phyloP scores from a whole-genome alignment of 495 filamentous ascomycete genomes.

The Tirmania nivea region DNA sequence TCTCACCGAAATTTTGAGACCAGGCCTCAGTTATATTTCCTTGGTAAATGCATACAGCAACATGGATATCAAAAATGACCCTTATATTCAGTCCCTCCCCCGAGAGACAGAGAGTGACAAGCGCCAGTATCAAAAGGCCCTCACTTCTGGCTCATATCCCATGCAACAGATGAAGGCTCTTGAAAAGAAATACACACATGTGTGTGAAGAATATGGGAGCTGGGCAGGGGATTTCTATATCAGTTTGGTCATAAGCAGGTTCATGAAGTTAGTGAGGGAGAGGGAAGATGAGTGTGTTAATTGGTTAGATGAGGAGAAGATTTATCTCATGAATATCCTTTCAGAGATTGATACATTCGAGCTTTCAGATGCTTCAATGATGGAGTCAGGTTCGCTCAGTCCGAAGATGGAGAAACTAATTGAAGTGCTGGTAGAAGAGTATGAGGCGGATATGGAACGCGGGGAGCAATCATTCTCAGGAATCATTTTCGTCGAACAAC shows the following conservation, averaged over 20 bases:
- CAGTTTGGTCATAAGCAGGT: conserved; percentile 29
- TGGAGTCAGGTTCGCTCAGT: conserved; percentile 6
- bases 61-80: conserved; percentile 47
- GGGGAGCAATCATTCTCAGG: conserved; percentile 32
- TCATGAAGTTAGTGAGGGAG: conserved; percentile 21
- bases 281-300: conserved; percentile 20
- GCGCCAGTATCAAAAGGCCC: conserved; percentile 23
- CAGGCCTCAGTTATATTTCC: conserved; percentile 7
- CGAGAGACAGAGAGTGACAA: conserved; percentile 19
- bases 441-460: conserved; percentile 19
- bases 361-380: not conserved
- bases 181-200: conserved; percentile 25
- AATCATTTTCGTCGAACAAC: conserved; percentile 58
- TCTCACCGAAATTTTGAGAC: not conserved
- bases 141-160: conserved; percentile 36
- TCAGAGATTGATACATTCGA: conserved; percentile 17
- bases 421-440: conserved; percentile 17
- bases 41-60: conserved; percentile 19
- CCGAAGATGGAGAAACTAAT: conserved; percentile 21
- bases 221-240: conserved; percentile 61
- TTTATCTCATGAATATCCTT: conserved; percentile 37
- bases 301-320: conserved; percentile 31
- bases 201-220: conserved; percentile 45
- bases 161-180: conserved; percentile 41
- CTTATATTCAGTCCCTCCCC: conserved; percentile 37